Evolutionary conservation across 2,329 filamentous ascomycete genomes (phyloP).

Genomic region (Aspergillus felis): DNA sequence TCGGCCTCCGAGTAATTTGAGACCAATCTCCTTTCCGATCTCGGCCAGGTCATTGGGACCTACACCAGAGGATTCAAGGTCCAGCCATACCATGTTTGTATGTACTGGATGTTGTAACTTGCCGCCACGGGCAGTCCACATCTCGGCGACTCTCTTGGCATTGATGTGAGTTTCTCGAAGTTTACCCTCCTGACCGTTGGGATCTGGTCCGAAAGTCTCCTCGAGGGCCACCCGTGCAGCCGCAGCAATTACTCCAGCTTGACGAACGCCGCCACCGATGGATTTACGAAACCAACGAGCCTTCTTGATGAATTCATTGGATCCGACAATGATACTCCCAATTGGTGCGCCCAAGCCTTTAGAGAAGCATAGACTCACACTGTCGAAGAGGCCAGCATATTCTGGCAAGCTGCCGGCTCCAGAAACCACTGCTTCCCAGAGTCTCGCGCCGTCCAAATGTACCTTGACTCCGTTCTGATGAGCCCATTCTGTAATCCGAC

Average conservation of each 20-base stretch:
- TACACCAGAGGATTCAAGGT: constrained; percentile 61
- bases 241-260: constrained; percentile 71
- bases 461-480: constrained; percentile 61
- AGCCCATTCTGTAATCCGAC: constrained; percentile 67
- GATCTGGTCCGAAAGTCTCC: constrained; percentile 66
- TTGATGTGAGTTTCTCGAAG: constrained; percentile 58
- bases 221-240: constrained; percentile 74
- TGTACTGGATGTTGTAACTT: constrained; percentile 66
- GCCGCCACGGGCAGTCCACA: constrained; percentile 69
- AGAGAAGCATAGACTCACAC: constrained; percentile 72
- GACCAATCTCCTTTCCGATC: constrained; percentile 53
- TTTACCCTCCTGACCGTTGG: constrained; percentile 58
- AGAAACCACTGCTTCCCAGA: constrained; percentile 76
- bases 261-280: constrained; percentile 73
- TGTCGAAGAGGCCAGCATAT: constrained; percentile 67
- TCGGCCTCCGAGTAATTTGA: constrained; percentile 55
- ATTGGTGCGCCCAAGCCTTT: constrained; percentile 81
- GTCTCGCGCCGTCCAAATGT: constrained; percentile 73
- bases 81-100: constrained; percentile 91
- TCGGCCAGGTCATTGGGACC: constrained; percentile 51
- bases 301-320: constrained; percentile 57
- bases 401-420: constrained; percentile 65
- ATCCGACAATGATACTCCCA: constrained; percentile 68
- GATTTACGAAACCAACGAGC: constrained; percentile 75
- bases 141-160: constrained; percentile 58